Conservation (phyloP, 1,284 basidiomycete genomes). For the Cryptococcus sp. region DNA sequence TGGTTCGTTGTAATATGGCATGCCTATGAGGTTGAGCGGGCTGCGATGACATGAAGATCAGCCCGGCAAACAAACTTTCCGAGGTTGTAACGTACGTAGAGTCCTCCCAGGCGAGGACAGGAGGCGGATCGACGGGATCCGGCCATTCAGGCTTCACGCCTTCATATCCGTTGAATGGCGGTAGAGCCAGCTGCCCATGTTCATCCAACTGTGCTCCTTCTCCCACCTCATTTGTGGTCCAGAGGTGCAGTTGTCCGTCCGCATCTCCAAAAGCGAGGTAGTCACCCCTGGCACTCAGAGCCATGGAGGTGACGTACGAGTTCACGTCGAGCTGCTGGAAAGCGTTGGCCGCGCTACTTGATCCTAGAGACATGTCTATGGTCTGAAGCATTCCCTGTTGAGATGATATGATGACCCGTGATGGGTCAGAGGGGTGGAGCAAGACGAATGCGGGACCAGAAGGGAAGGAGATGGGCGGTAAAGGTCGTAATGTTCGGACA, state of each 20-base stretch:
- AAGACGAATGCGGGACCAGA: slow-evolving; percentile 85
- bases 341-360: slow-evolving; percentile 21
- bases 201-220: slow-evolving; percentile 53
- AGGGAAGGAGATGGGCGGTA: slow-evolving; percentile 80
- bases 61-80: background rate
- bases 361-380: slow-evolving; percentile 79
- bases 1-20: slow-evolving; percentile 78
- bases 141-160: slow-evolving; percentile 80
- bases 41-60: slow-evolving; percentile 49
- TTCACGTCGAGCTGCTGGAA: slow-evolving; percentile 61
- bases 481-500: slow-evolving; percentile 72
- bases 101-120: slow-evolving; percentile 76
- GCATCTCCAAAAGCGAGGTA: slow-evolving; percentile 92
- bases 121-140: slow-evolving; percentile 68
- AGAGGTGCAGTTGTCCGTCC: slow-evolving; percentile 79
- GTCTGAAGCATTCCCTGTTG: slow-evolving; percentile 86
- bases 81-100: slow-evolving; percentile 63
- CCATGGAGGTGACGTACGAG: slow-evolving; percentile 77
- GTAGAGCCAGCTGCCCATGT: slow-evolving; percentile 39
- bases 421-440: slow-evolving; percentile 74
- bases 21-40: slow-evolving; percentile 84
- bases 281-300: slow-evolving; percentile 81
- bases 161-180: slow-evolving; percentile 85
- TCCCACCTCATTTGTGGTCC: slow-evolving; percentile 72
- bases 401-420: slow-evolving; percentile 77